Conservation (phyloP, 2,329 filamentous ascomycete species). For the Aquanectria penicillioides region DNA sequence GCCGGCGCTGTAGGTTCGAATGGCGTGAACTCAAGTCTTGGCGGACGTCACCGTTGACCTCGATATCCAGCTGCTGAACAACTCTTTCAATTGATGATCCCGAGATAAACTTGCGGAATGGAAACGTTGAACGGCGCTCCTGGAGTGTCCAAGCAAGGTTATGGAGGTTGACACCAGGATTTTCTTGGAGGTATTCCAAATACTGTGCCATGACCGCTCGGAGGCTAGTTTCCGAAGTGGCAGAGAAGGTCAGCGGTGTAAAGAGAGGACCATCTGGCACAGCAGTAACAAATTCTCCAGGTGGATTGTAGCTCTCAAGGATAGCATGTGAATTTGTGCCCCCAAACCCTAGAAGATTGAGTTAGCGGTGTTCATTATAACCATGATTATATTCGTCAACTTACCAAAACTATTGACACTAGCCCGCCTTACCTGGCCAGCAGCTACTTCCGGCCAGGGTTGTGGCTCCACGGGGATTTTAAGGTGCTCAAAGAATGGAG, state of each 20-base stretch:
- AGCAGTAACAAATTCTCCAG: background rate
- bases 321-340: conserved; percentile 27
- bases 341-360: conserved; percentile 7
- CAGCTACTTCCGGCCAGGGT: background rate
- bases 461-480: background rate
- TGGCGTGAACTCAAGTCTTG: no score
- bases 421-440: background rate
- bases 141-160: conserved; percentile 3
- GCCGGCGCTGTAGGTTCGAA: background rate
- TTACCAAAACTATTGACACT: conserved; percentile 1
- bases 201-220: background rate
- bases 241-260: conserved; percentile 12
- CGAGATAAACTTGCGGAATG: background rate
- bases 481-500: background rate
- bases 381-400: background rate
- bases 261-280: no score
- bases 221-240: background rate
- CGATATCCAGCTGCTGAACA: background rate
- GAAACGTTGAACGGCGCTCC: background rate
- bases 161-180: background rate
- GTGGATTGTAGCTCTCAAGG: conserved; percentile 37
- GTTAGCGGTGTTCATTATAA: background rate
- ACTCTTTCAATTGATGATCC: background rate
- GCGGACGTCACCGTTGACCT: background rate
- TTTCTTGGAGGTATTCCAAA: background rate